phyloP scores from a whole-genome alignment of 2,329 filamentous ascomycete species.

The Calonectria ilicicola region DNA sequence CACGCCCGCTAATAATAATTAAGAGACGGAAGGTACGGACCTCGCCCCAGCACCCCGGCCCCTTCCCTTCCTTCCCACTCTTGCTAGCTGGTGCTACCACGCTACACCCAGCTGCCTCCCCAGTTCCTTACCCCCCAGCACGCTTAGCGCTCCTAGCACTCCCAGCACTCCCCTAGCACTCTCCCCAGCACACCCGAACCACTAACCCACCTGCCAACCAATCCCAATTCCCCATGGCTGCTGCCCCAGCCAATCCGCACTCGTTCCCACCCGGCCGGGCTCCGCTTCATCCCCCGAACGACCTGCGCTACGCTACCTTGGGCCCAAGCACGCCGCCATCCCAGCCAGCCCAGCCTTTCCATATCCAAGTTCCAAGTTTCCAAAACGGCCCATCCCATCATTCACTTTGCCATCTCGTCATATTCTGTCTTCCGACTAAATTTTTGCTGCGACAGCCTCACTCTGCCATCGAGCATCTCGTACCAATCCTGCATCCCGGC shows the following conservation, averaged over 20 bases:
- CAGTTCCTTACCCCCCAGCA: background rate
- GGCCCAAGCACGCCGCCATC: slow-evolving; percentile 19
- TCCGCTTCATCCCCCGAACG: slow-evolving; percentile 19
- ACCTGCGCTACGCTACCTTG: slow-evolving; percentile 13
- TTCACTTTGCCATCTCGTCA: slow-evolving; percentile 1
- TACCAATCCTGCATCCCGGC: background rate
- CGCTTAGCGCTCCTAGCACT: background rate
- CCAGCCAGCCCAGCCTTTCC: slow-evolving; percentile 28
- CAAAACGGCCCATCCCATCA: slow-evolving; percentile 26
- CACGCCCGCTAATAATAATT: background rate
- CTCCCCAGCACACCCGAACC: background rate
- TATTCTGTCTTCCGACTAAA: background rate
- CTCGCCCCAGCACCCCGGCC: background rate
- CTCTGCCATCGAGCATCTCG: background rate
- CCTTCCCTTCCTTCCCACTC: too few species aligned
- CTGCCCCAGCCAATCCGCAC: slow-evolving; percentile 13
- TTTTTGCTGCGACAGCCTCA: background rate
- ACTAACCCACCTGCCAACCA: slow-evolving; percentile 13
- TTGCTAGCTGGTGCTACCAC: too few species aligned
- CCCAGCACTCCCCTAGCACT: background rate
- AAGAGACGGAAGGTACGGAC: slow-evolving; percentile 9
- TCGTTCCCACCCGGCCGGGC: slow-evolving; percentile 5
- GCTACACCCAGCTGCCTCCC: background rate
- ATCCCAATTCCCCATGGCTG: slow-evolving; percentile 8
- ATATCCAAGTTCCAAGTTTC: slow-evolving; percentile 25